Percentiles rank a stretch among this genome's conserved stretches.
Conservation (phyloP, 306 rosid genomes). For the Sphenostylis stenocarpa region DNA sequence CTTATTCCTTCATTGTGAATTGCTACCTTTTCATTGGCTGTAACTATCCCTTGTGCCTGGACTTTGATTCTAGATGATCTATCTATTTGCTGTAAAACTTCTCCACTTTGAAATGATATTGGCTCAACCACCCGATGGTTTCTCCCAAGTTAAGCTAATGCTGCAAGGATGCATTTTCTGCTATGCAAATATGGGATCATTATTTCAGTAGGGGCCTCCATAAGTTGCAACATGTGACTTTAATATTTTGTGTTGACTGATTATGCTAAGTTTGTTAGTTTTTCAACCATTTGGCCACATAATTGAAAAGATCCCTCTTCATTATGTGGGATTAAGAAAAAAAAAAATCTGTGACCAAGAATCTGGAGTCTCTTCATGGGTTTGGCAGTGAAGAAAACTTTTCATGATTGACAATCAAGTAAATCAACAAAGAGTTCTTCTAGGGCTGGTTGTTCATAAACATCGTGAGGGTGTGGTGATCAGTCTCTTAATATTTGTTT, state of each 20-base stretch:
- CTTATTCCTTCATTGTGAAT: constrained; percentile 29
- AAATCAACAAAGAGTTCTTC: constrained; percentile 19
- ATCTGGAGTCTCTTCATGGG: constrained; percentile 23
- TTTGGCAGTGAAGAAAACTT: background rate
- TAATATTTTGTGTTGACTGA: too few species aligned
- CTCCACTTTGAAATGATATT: constrained; percentile 20
- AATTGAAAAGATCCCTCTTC: constrained; percentile 31
- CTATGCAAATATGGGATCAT: too few species aligned
- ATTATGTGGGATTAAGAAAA: constrained; percentile 17
- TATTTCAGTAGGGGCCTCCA: too few species aligned
- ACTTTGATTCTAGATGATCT: constrained; percentile 28
- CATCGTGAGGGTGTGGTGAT: too few species aligned
- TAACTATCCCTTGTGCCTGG: constrained; percentile 27
- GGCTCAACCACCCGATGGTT: constrained; percentile 36
- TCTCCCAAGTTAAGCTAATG: too few species aligned
- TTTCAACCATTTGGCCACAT: constrained; percentile 37
- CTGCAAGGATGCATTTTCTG: too few species aligned
- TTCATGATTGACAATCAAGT: constrained; percentile 25
- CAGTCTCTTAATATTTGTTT: too few species aligned
- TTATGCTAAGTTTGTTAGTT: too few species aligned
- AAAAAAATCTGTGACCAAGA: constrained; percentile 21
- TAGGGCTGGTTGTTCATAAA: constrained; percentile 35
- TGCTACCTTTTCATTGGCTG: constrained; percentile 36
- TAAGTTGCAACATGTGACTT: too few species aligned
- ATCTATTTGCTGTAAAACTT: constrained; percentile 29